Conservation (phyloP, 2,329 filamentous ascomycete genomes). For the Falciphora oryzae region DNA sequence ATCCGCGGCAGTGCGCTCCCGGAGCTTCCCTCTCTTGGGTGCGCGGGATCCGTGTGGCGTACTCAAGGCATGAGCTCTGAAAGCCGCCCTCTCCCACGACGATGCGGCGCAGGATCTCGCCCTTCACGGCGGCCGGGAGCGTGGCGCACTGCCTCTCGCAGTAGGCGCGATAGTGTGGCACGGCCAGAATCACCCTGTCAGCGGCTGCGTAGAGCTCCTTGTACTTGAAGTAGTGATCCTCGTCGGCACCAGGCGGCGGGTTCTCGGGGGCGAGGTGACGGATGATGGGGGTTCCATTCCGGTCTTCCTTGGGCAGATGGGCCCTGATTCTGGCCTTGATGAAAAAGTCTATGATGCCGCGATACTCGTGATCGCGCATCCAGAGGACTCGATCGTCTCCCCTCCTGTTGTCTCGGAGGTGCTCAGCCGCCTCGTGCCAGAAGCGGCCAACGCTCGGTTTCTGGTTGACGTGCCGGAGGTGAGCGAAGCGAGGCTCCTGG, state of each 20-base stretch:
- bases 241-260: background rate
- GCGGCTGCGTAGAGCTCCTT: background rate
- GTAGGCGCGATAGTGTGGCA: background rate
- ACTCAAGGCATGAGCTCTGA: too few species aligned
- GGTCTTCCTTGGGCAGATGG: background rate
- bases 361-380: background rate
- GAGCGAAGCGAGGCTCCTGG: too few species aligned
- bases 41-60: too few species aligned
- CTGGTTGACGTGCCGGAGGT: too few species aligned
- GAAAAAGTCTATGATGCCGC: background rate
- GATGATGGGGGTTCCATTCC: background rate
- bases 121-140: background rate
- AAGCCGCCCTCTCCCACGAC: too few species aligned
- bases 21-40: too few species aligned
- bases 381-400: background rate
- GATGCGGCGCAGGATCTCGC: too few species aligned
- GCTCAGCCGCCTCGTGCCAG: background rate
- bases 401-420: background rate
- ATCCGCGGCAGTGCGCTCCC: too few species aligned
- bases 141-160: background rate
- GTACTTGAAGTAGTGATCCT: background rate
- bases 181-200: background rate
- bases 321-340: background rate
- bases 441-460: background rate
- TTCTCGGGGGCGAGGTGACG: too few species aligned